A percentile compares a stretch with the other conserved stretches of the same genome.
These are phyloP conservation scores for Pleurostoma richardsiae DNA, from an alignment of 2,329 filamentous ascomycete species.

Conservation along the genomic window DNA sequence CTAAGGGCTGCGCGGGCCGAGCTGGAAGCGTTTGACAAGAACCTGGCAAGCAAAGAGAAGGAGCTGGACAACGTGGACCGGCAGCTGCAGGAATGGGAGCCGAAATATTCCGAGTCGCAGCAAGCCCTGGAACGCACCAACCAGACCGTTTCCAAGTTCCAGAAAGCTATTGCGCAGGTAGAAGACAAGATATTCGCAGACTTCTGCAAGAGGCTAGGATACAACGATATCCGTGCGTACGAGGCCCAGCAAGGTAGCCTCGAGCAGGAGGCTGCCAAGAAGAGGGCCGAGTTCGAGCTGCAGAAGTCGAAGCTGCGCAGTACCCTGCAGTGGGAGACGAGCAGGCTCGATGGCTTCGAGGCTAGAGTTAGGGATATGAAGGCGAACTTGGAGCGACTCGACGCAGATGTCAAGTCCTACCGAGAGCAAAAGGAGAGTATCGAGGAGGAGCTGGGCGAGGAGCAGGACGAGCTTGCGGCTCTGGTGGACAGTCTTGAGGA, in stretches of 20 bases:
- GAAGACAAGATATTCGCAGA: slow-evolving; percentile 82
- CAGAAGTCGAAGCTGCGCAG: slow-evolving; percentile 73
- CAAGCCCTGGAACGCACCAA: slow-evolving; percentile 58
- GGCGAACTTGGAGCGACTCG: slow-evolving; percentile 59
- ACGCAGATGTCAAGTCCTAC: slow-evolving; percentile 65
- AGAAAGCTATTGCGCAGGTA: slow-evolving; percentile 65
- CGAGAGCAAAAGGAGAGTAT: slow-evolving; percentile 69
- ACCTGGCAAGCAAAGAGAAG: slow-evolving; percentile 77
- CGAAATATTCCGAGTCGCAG: slow-evolving; percentile 71
- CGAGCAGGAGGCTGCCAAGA: slow-evolving; percentile 84
- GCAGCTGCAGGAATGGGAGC: slow-evolving; percentile 70
- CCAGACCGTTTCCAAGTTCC: slow-evolving; percentile 45
- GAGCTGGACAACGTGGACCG: slow-evolving; percentile 69
- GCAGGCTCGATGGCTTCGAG: slow-evolving; percentile 51
- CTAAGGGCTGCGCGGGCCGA: slow-evolving; percentile 70
- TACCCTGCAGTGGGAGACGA: slow-evolving; percentile 52
- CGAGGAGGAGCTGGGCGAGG: slow-evolving; percentile 64
- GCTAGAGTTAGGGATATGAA: slow-evolving; percentile 66
- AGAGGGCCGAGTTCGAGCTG: slow-evolving; percentile 78
- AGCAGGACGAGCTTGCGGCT: slow-evolving; percentile 72
- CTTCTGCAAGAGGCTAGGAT: slow-evolving; percentile 85
- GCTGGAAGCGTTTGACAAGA: slow-evolving; percentile 71
- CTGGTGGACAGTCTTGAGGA: slow-evolving; percentile 68
- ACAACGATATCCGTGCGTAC: slow-evolving; percentile 85
- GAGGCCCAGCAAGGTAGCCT: slow-evolving; percentile 88